These are phyloP conservation scores for Leishmania amazonensis DNA, from an alignment of 208 protist species.

Conservation along the genomic window DNA sequence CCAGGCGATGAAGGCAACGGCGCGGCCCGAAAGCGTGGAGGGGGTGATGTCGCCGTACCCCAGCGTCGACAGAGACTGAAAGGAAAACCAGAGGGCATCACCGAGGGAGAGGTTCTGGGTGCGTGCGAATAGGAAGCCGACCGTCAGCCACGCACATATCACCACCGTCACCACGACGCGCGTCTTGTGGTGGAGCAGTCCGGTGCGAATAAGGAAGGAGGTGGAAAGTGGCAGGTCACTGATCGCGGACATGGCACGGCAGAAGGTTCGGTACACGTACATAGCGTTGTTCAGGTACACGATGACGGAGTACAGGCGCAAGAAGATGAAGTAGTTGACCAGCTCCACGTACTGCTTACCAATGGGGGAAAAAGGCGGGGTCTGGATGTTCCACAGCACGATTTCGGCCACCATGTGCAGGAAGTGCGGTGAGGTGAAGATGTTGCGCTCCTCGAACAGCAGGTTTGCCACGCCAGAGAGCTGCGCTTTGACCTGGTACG, in stretches of 20 bases:
- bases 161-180: conserved; percentile 31
- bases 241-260: conserved; percentile 63
- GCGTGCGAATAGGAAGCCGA: conserved; percentile 57
- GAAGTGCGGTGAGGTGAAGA: conserved; percentile 77
- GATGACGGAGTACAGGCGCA: conserved; percentile 71
- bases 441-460: conserved; percentile 55
- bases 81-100: conserved; percentile 79
- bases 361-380: conserved; percentile 56
- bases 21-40: conserved; percentile 41
- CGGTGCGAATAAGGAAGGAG: conserved; percentile 69
- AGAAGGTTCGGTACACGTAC: conserved; percentile 74
- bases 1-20: conserved; percentile 57
- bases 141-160: conserved; percentile 45
- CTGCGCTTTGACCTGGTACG: conserved; percentile 73
- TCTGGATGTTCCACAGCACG: conserved; percentile 72
- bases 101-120: conserved; percentile 43
- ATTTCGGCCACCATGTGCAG: conserved; percentile 66
- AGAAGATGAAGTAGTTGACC: conserved; percentile 74
- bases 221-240: conserved; percentile 51
- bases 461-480: conserved; percentile 62
- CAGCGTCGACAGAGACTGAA: conserved; percentile 75
- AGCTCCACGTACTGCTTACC: conserved; percentile 52
- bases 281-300: conserved; percentile 71
- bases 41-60: conserved; percentile 83
- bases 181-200: conserved; percentile 46